Percentiles rank a stretch among this genome's conserved stretches.
These are phyloP conservation scores for Taphrina deformans DNA, from an alignment of 1,139 yeast genomes.

Conservation along the genomic window DNA sequence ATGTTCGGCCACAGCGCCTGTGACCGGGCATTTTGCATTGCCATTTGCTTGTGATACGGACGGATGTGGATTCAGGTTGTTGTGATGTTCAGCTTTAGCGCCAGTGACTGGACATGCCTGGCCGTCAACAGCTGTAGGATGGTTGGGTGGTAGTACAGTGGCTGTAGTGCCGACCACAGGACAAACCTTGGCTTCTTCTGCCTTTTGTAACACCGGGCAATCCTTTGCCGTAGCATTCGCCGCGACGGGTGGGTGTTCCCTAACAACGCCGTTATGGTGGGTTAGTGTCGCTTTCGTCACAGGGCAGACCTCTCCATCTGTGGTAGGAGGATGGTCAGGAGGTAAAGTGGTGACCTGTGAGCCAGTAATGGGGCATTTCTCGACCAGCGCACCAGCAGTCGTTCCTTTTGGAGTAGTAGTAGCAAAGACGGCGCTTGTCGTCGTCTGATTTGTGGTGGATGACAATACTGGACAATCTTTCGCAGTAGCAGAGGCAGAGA, in stretches of 20 bases:
- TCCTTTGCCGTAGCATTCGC: slow-evolving; percentile 19
- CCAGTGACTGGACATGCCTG: slow-evolving; percentile 23
- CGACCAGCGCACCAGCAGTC: neutral
- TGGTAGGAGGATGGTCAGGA: slow-evolving; percentile 31
- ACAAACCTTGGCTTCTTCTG: slow-evolving; percentile 25
- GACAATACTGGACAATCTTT: slow-evolving; percentile 23
- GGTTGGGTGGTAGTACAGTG: slow-evolving; percentile 18
- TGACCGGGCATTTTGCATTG: slow-evolving; percentile 23
- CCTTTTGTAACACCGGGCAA: slow-evolving; percentile 23
- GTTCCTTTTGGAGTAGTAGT: neutral
- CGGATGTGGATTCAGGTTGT: slow-evolving; percentile 17
- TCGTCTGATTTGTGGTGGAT: neutral
- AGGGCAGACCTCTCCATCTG: slow-evolving; percentile 25
- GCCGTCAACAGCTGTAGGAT: slow-evolving; percentile 10
- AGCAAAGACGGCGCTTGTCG: neutral
- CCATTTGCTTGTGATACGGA: slow-evolving; percentile 9
- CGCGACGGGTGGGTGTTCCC: slow-evolving; percentile 20
- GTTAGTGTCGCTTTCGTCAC: slow-evolving; percentile 26
- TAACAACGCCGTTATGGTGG: slow-evolving; percentile 22
- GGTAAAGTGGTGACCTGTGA: slow-evolving; percentile 14
- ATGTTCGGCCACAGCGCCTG: slow-evolving; percentile 18
- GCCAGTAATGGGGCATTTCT: slow-evolving; percentile 31
- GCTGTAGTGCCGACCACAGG: slow-evolving; percentile 27
- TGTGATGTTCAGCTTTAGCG: slow-evolving; percentile 24
- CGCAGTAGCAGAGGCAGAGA: slow-evolving; percentile 2